Evolutionary conservation across 176 grass and related monocot genomes (phyloP).

Genomic region (Hordeum marinum): DNA sequence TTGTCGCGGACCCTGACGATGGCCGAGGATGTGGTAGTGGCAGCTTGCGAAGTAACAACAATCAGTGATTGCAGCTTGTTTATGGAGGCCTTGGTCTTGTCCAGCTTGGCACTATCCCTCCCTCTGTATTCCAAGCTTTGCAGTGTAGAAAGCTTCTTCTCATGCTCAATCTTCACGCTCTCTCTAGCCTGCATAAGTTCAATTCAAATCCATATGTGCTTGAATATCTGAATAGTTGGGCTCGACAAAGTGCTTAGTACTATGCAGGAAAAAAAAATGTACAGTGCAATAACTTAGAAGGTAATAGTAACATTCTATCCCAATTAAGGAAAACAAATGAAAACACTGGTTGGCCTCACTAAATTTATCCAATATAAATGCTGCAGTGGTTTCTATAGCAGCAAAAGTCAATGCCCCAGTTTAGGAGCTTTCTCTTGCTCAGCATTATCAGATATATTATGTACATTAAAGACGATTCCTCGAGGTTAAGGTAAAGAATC

Average conservation of each 20-base stretch:
- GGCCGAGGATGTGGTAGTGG: slow-evolving; percentile 87
- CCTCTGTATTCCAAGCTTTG: slow-evolving; percentile 85
- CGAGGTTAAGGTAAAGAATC: slow-evolving; percentile 7
- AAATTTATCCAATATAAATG: background rate
- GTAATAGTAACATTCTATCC: background rate
- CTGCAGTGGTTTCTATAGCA: background rate
- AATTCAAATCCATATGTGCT: slow-evolving; percentile 4
- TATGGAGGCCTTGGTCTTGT: slow-evolving; percentile 93
- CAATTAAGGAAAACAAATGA: slow-evolving; percentile 10
- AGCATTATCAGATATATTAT: slow-evolving; percentile 4
- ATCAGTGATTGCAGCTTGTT: slow-evolving; percentile 97
- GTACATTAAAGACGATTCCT: slow-evolving; percentile 7
- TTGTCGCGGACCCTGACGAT: slow-evolving; percentile 86
- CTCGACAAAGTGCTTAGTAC: background rate
- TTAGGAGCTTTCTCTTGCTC: background rate
- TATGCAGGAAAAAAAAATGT: background rate
- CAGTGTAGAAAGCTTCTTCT: slow-evolving; percentile 90
- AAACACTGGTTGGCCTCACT: background rate
- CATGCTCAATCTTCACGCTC: slow-evolving; percentile 86
- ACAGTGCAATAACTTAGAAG: background rate
- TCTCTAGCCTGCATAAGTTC: slow-evolving; percentile 68
- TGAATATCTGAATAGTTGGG: background rate
- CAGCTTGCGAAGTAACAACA: slow-evolving; percentile 85
- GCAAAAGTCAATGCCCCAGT: background rate
- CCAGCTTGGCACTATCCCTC: slow-evolving; percentile 81